Evolutionary conservation across 441 rosid genomes (phyloP).

Genomic region (Syzygium syzygioides): DNA sequence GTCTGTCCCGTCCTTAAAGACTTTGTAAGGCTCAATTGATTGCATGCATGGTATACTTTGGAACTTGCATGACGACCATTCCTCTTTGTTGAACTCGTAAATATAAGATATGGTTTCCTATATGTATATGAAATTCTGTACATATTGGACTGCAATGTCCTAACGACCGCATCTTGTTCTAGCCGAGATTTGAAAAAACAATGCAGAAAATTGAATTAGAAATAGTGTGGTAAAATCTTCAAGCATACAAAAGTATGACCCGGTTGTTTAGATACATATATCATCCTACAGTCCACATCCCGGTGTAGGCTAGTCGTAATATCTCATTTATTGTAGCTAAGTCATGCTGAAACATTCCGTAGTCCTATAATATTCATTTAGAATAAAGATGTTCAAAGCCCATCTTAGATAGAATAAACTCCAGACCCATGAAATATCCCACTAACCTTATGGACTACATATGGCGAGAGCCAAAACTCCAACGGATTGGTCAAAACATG

Average conservation of each 20-base stretch:
- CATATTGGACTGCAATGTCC: not conserved
- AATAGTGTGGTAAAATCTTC: not conserved
- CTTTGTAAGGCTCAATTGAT: not conserved
- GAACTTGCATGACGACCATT: not conserved
- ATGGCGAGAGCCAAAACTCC: not conserved
- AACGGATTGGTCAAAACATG: not conserved
- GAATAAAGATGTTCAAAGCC: not conserved
- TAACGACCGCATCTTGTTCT: not conserved
- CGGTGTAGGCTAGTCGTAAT: not conserved
- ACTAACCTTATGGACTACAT: not conserved
- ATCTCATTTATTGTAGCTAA: not conserved
- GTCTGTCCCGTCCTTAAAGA: not conserved
- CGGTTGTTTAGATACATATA: not conserved
- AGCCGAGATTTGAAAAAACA: not conserved
- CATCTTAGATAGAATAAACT: not conserved
- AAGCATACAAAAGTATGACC: not conserved
- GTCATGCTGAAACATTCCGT: not conserved
- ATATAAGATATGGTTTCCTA: not conserved
- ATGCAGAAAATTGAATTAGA: not conserved
- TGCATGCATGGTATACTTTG: not conserved
- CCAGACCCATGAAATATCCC: not conserved
- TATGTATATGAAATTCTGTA: not conserved
- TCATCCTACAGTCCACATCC: not conserved
- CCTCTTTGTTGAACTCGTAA: not conserved
- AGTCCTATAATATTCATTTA: not conserved